Base-by-base conservation (phyloP, 306 rosid species). In the Malus orientalis region DNA sequence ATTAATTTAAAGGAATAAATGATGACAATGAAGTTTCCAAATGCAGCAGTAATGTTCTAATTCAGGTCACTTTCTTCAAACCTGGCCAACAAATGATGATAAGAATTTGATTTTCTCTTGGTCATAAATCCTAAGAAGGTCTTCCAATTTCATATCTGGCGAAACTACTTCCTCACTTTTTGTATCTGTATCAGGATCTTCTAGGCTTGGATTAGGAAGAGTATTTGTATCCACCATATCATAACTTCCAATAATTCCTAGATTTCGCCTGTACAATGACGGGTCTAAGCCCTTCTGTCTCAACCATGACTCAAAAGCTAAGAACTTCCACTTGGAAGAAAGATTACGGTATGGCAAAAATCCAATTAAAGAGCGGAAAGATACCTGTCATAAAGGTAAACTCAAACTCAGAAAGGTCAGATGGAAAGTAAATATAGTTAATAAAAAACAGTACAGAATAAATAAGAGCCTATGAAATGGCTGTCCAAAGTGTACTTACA, bases 291-390 rank as follows among this genome's bases (percentile, higher is more conserved):
- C 99, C 86, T 89, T 91, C 81, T 57, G 84, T 67, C 93, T 90
- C 81, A 95, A 81, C 99, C 99, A 92, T 70, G 97, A 90, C 87
- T 95, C 99, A 76, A 95, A 92, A 69, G 99, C 97, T 61, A 92
- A 86, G 88, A 95, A 92, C 85, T 90, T 95, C 96, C 97, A 92
- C 88, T 83, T 95, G 79, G 96, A 77, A 49, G 83, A 67, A 81
- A 95, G 97, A 82, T 92, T 89, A 63, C 96, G 92, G 81, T 95
- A 92, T 62, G 97, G 97, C 76, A 95, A 87, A 87, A 95, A 92
- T 77, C 99, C 97, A 72, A 92, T 74, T 83, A 95, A 84, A 47
- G 97, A 89, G 77, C 88, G 91, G 83, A 89, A 95, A 80, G 99
- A 89, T 77, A 85, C 99, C 98, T 95, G 92, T 67, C 74, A 82